Evolutionary conservation across 176 grass and related monocot genomes (phyloP), one percentile per base, ranked within the genome.

Genomic region (Avena atlantica): DNA sequence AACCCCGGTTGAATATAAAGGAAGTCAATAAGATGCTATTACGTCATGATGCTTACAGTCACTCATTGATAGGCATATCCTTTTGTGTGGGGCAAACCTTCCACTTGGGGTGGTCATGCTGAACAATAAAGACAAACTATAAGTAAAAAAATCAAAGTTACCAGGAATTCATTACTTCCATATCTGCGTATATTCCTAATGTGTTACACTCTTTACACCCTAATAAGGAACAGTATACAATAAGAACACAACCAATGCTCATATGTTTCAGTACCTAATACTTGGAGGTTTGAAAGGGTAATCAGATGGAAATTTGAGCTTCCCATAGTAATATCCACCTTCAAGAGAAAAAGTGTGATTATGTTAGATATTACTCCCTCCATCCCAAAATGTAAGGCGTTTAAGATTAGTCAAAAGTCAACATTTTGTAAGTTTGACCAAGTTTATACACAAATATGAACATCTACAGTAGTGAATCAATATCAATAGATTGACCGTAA

Each of bases 311-410:
- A 99, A 99, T 86, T 96, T 99, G 68, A 99, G 97, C 81, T 94
- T 99, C 84, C 97, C 97, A 51, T 99, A 99, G 73, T 99, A 99
- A 92, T 90, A 93, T 84, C 97, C 97, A 88, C 97, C 97, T 99
- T 84, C 74, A 90, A 12, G 1, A 40, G 11, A 77, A 74, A 70
- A 69, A 84, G 83, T 8, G 20, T 6, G 2, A 76, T 1, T 17
- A 49, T 17, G 42, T 63, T 58, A n/a, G 13, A 76, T 2, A 51
- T 31, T 69, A 31, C 29, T 31, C 29, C 29, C 29, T 31, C 29
- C 29, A 31, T 31, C 29, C 29, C 29, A 31, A 31, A 31, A 31
- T 31, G 29, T 31, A 31, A 31, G 29, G 29, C 29, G 29, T 31
- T 31, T 31, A 31, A 31, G 29, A 31, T 31, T 31, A 31, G 29